Conservation (phyloP, 2,329 filamentous ascomycete species). For the Pyrenochaeta sp. region DNA sequence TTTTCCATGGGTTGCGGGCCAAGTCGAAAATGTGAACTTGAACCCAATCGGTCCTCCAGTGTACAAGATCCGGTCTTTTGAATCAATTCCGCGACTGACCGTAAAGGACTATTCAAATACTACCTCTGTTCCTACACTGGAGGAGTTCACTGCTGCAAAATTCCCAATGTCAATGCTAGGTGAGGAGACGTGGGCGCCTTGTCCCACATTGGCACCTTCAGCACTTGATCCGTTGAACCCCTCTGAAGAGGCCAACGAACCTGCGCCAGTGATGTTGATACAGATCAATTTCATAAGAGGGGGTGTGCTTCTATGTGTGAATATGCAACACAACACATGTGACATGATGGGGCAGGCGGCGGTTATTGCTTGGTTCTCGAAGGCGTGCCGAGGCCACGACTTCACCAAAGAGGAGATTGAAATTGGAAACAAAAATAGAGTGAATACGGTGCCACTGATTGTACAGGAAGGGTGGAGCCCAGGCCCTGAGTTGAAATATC, state of each 20-base stretch:
- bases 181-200: conserved; percentile 51
- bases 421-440: conserved; percentile 54
- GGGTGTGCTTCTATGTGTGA: conserved; percentile 61
- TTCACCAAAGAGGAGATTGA: conserved; percentile 58
- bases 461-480: conserved; percentile 44
- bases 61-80: conserved; percentile 52
- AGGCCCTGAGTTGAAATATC: conserved; percentile 47
- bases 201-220: conserved; percentile 51
- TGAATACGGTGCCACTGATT: conserved; percentile 52
- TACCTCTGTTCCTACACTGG: conserved; percentile 48
- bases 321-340: conserved; percentile 59
- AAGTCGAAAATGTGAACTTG: conserved; percentile 44
- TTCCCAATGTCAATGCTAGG: conserved; percentile 62
- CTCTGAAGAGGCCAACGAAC: conserved; percentile 23
- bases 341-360: conserved; percentile 62
- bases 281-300: conserved; percentile 60
- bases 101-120: conserved; percentile 56
- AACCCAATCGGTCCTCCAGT: conserved; percentile 38
- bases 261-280: conserved; percentile 54
- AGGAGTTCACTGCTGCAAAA: conserved; percentile 45
- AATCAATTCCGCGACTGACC: conserved; percentile 45
- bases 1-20: conserved; percentile 61
- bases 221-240: conserved; percentile 17
- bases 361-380: conserved; percentile 58
- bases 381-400: conserved; percentile 56